These are phyloP conservation scores for Nepenthes alata DNA, from an alignment of 179 eudicot genomes.

Conservation along the genomic window DNA sequence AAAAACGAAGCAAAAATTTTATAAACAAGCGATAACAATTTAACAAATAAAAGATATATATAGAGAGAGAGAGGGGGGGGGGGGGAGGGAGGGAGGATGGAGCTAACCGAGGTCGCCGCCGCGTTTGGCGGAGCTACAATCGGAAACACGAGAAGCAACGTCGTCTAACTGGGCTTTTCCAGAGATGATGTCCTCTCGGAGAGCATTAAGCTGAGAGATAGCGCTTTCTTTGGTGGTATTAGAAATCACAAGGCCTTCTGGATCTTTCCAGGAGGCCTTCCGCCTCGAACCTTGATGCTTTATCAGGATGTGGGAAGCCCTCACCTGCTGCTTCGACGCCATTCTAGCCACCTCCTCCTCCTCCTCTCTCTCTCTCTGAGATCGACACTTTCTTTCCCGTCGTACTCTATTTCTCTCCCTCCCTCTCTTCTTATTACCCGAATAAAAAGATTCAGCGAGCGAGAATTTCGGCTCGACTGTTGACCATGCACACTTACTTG, in stretches of 20 bases:
- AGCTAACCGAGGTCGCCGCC: constrained; percentile 72
- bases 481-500: no score
- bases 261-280: constrained; percentile 85
- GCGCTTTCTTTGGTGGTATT: constrained; percentile 60
- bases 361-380: constrained; percentile 16
- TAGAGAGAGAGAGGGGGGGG: not conserved
- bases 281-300: constrained; percentile 79
- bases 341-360: constrained; percentile 15
- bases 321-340: constrained; percentile 30
- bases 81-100: not conserved
- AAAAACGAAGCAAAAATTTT: no score
- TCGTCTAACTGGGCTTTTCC: constrained; percentile 50
- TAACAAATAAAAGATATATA: not conserved
- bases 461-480: no score
- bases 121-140: constrained; percentile 86
- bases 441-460: no score
- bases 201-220: constrained; percentile 43
- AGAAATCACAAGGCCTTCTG: constrained; percentile 56
- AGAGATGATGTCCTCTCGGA: constrained; percentile 56
- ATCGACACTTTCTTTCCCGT: constrained; percentile 39
- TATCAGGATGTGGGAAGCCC: constrained; percentile 72
- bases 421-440: no score
- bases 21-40: not conserved
- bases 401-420: constrained; percentile 18
- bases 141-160: constrained; percentile 44